Evolutionary conservation across 768 basidiomycete species (phyloP).

Genomic region (Mycena pura): DNA sequence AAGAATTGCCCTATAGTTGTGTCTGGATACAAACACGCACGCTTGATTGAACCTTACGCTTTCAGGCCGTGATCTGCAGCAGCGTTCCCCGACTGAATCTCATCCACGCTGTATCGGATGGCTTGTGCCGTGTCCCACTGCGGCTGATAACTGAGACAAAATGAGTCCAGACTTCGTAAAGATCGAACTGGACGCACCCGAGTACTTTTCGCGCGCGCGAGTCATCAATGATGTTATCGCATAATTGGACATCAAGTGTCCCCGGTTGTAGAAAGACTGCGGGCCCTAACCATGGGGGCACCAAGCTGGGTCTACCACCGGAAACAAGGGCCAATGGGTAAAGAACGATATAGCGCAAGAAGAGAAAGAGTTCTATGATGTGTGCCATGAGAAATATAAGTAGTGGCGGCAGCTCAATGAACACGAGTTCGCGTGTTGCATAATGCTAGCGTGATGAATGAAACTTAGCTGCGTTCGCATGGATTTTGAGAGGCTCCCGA

Average conservation of each 20-base stretch:
- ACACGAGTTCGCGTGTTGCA: constrained; percentile 34
- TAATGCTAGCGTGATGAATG: too few species aligned
- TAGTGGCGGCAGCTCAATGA: constrained; percentile 37
- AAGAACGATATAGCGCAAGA: constrained; percentile 38
- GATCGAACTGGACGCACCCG: constrained; percentile 29
- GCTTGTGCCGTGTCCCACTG: constrained; percentile 40
- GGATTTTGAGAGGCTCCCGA: too few species aligned
- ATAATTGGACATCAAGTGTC: constrained; percentile 37
- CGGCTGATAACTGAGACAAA: constrained; percentile 32
- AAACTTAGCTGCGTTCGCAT: too few species aligned
- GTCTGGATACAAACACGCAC: background rate
- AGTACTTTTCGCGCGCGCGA: constrained; percentile 41
- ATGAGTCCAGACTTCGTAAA: background rate
- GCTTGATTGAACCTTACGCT: background rate
- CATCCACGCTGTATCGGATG: constrained; percentile 42
- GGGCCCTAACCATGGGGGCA: constrained; percentile 40
- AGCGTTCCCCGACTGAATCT: constrained; percentile 37
- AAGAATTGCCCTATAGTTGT: background rate
- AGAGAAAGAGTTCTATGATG: constrained; percentile 37
- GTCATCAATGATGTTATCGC: constrained; percentile 40
- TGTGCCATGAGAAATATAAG: constrained; percentile 40
- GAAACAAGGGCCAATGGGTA: constrained; percentile 26
- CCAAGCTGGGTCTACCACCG: constrained; percentile 28
- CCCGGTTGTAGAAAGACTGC: constrained; percentile 40
- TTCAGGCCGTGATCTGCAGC: constrained; percentile 31